Base-by-base conservation (phyloP, 305 asterid genomes). In the Solanum aculeatissimum region DNA sequence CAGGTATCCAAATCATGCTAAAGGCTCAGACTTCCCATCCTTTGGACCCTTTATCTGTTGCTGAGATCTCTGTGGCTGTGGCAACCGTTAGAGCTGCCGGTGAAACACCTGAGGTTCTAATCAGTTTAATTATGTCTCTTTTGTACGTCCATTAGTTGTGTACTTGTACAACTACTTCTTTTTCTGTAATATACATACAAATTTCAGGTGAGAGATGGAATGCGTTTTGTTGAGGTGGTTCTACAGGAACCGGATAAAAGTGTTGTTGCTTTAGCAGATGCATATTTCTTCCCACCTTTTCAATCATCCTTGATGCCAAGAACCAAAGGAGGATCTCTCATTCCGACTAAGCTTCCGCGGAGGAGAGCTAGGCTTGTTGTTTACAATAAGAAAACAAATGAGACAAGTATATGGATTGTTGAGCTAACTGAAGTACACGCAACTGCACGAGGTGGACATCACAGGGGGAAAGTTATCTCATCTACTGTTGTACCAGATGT, bases 251-350 rank as follows among this genome's bases (percentile, higher is more conserved):
- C 99, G 27, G 97, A 91, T 16, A 97, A 97, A 87, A 89, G 89
- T 83, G 94, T 95, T 15, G 93, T 97, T 86, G 98, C 98, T 45
- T 89, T 97, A 49, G 98, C 99, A 7, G 98, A 95, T 92, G 99
- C 99, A 21, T 97, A 97, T 86, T 97, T 95, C 89, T 97, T 95
- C 82, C 98, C 99, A 49, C 99, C 99, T 75, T 95, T 97, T 86
- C 99, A 95, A 89, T 96, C 98, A 35, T 94, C 98, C 8, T 87
- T 95, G 90, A 88, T 97, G 89, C 89, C 91, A 57, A 91, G 97
- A 89, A 90, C 95, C 7, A 97, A 90, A 92, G 98, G 97, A 78
- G 98, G 98, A 42, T 94, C 93, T 57, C 75, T 91, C 21, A 91
- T 96, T 84, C 98, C 97, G 32, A 90, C 91, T 77, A 95, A 96